Base-by-base conservation (phyloP, 164 flowering plant genomes). In the Tinospora cordifolia region DNA sequence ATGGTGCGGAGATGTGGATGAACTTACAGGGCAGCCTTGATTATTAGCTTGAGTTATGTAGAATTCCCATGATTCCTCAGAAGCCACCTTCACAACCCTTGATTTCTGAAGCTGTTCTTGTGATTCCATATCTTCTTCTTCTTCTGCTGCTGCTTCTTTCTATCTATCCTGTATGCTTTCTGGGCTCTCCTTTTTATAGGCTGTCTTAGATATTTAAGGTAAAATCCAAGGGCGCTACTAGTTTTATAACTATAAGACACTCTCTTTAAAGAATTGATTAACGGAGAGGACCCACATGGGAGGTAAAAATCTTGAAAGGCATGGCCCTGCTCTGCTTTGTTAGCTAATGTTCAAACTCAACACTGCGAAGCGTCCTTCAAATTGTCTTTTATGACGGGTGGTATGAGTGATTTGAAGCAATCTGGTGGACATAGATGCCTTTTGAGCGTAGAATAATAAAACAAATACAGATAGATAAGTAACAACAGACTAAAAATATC, bases 1-100 rank as follows among this genome's bases (percentile, higher is more conserved):
- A 25, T 17, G 24, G 41, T 12, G 24, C 26, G 4, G n/a, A 44
- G 62, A 39, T 63, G n/a, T 34, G 51, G 46, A 30, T 30, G 34
- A 25, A 51, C 86, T 77, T 79, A 86, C 93, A 76, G 88, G 88
- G 77, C 77, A 79, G 72, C 79, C 82, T 49, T 81, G 83, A 57
- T 54, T 73, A 27, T 67, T 74, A 72, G 89, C 86, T 73, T 81
- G 83, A 24, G 70, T 62, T 3, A 83, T 47, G 60, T 54, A 74
- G 62, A 70, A 79, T 39, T 84, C 84, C 93, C 93, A 88, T n/a
- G 89, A 76, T 54, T 84, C 83, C 67, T 70, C 67, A 3, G 90
- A 84, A 10, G 80, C 84, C 38, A 88, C 80, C 71, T 76, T 82
- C 24, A 83, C 68, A 6, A 86, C 90, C 75, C 84, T 82, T 5